Conservation (phyloP, 2,329 filamentous ascomycete species). For the Endocalyx cinctus region DNA sequence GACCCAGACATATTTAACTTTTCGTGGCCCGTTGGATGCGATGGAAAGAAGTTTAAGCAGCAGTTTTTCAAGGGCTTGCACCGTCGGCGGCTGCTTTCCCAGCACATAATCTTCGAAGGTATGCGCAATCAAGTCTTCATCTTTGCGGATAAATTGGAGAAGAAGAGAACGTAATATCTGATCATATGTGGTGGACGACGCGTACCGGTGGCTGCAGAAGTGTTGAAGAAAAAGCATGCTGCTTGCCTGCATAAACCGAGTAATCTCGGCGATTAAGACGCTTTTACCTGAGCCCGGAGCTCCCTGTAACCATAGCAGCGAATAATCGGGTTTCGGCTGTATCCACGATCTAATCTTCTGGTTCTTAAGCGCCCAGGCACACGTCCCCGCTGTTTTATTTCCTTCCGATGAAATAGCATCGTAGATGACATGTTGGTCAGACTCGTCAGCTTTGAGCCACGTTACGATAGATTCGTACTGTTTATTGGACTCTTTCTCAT, state of each 20-base stretch:
- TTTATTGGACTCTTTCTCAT: constrained; percentile 16
- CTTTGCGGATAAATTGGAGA: constrained; percentile 3
- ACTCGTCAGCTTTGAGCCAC: constrained; percentile 26
- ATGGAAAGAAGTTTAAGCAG: constrained; percentile 8
- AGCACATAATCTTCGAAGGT: constrained; percentile 1
- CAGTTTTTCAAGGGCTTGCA: constrained; percentile 18
- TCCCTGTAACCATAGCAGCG: constrained; percentile 29
- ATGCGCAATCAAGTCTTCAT: constrained; percentile 2
- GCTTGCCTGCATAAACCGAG: constrained; percentile 19
- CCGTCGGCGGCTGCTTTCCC: constrained; percentile 1
- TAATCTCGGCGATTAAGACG: constrained; percentile 25
- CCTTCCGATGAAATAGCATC: constrained; percentile 20
- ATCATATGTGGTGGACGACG: constrained; percentile 28
- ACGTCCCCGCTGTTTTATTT: constrained; percentile 23
- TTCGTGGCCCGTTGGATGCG: constrained; percentile 5
- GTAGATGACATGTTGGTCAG: constrained; percentile 24
- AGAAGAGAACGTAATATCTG: constrained; percentile 5
- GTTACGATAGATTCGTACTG: constrained; percentile 21
- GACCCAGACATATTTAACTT: constrained; percentile 17
- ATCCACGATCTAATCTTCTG: constrained; percentile 22
- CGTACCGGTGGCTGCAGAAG: constrained; percentile 29
- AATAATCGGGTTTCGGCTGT: constrained; percentile 9
- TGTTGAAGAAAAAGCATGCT: constrained; percentile 22
- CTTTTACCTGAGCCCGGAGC: constrained; percentile 33
- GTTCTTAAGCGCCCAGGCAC: constrained; percentile 27